phyloP scores from a whole-genome alignment of 2,329 filamentous ascomycete genomes.

The Fusarium annulatum region DNA sequence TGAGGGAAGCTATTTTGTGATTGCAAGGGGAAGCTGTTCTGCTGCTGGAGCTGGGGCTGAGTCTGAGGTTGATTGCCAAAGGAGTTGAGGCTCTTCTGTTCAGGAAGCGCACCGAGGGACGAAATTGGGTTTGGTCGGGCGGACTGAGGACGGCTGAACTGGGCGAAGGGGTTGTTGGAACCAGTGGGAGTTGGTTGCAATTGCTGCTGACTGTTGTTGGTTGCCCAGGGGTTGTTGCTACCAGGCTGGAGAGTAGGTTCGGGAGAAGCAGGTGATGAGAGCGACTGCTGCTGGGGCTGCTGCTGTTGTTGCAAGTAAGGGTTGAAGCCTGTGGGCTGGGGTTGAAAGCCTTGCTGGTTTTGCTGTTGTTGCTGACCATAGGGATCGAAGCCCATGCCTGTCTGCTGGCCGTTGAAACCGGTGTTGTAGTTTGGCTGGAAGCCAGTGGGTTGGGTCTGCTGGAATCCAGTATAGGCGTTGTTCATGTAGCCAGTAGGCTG shows the following conservation, averaged over 20 bases:
- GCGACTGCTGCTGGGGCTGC: conserved; percentile 54
- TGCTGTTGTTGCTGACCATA: conserved; percentile 62
- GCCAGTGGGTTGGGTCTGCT: conserved; percentile 59
- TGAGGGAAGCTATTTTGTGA: conserved; percentile 51
- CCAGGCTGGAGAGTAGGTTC: conserved; percentile 78
- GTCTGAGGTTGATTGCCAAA: conserved; percentile 60
- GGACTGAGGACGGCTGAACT: conserved; percentile 71
- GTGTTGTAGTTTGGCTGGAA: conserved; percentile 71
- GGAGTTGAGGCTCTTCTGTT: conserved; percentile 80
- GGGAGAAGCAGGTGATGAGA: conserved; percentile 57
- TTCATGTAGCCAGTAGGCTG: conserved; percentile 81
- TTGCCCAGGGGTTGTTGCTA: conserved; percentile 95
- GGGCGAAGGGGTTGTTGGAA: conserved; percentile 97
- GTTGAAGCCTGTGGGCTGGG: conserved; percentile 66
- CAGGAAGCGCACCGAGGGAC: conserved; percentile 79
- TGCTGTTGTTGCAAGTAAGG: conserved; percentile 57
- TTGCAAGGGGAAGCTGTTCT: conserved; percentile 48
- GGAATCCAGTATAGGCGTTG: conserved; percentile 67
- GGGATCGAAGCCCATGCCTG: conserved; percentile 75
- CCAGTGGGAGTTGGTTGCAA: conserved; percentile 88
- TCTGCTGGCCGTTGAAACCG: conserved; percentile 72
- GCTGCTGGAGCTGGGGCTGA: conserved; percentile 56
- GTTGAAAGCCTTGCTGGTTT: conserved; percentile 58
- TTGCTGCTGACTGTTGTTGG: conserved; percentile 67
- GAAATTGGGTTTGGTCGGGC: conserved; percentile 67